A percentile compares a stretch with the other conserved stretches of the same genome.
These are phyloP conservation scores for Chlamydomonas incerta DNA, from an alignment of 139 green algal genomes.

Conservation along the genomic window DNA sequence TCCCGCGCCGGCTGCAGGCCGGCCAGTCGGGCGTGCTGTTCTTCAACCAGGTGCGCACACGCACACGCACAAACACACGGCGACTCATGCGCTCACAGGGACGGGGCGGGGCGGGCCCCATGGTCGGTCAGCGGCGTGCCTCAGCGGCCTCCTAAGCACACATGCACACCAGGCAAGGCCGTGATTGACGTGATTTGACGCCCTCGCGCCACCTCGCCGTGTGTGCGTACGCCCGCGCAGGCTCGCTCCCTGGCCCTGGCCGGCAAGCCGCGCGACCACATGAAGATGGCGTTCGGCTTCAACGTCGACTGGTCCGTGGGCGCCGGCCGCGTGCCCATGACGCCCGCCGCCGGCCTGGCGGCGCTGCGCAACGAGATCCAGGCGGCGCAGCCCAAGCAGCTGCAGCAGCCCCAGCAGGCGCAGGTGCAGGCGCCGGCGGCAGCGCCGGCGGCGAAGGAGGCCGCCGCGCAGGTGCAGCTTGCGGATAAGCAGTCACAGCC, in stretches of 20 bases:
- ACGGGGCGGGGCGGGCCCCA: no score
- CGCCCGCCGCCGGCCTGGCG: not conserved
- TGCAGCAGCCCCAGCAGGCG: no score
- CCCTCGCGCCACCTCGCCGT: no score
- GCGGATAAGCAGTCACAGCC: not conserved
- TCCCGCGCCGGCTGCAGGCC: conserved; percentile 1
- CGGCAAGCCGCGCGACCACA: not conserved
- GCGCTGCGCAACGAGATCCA: not conserved
- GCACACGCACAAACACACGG: no score
- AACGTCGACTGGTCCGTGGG: conserved; percentile 29
- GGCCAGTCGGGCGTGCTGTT: conserved; percentile 27
- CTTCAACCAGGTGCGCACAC: conserved; percentile 19
- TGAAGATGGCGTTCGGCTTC: conserved; percentile 23
- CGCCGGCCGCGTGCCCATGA: not conserved
- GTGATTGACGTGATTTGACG: no score
- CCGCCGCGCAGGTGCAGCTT: not conserved
- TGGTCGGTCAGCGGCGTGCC: no score
- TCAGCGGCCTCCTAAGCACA: no score
- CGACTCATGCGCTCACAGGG: no score
- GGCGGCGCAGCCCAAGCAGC: not conserved
- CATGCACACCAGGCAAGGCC: no score
- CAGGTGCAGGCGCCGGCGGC: no score
- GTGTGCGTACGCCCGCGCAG: no score
- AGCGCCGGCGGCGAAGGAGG: not conserved
- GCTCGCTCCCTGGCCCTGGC: no score